Evolutionary conservation across 768 basidiomycete species (phyloP).

Genomic region (Tubosaeta sp.): DNA sequence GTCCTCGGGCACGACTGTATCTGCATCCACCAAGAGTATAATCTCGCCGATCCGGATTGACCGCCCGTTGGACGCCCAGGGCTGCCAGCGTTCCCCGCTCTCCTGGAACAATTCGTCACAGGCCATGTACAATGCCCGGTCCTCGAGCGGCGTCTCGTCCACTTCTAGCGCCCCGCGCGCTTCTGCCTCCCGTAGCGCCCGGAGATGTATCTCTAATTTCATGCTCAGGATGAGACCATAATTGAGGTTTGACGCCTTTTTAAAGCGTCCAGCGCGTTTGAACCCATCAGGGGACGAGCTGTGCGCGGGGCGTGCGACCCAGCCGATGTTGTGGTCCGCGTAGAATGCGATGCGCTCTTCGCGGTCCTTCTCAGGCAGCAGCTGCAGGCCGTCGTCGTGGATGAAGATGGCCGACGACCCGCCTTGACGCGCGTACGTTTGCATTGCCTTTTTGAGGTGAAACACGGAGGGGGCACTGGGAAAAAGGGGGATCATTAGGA

Average conservation of each 20-base stretch:
- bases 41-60: constrained; percentile 1
- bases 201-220: constrained; percentile 33
- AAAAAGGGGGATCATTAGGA: not conserved
- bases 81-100: constrained; percentile 55
- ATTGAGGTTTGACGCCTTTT: constrained; percentile 93
- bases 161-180: constrained; percentile 34
- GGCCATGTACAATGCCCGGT: constrained; percentile 66
- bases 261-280: constrained; percentile 74
- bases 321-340: constrained; percentile 54
- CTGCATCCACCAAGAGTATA: not conserved
- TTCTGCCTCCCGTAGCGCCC: constrained; percentile 41
- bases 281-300: constrained; percentile 16
- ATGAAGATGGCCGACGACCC: constrained; percentile 55
- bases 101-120: constrained; percentile 68
- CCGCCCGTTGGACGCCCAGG: constrained; percentile 75
- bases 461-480: constrained; percentile 63
- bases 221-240: constrained; percentile 53
- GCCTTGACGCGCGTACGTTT: constrained; percentile 62
- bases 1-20: constrained; percentile 6
- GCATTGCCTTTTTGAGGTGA: constrained; percentile 59
- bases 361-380: constrained; percentile 43
- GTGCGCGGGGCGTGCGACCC: constrained; percentile 56
- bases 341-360: constrained; percentile 50
- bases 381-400: constrained; percentile 60
- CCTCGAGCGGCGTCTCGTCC: constrained; percentile 54